phyloP scores from a whole-genome alignment of 768 basidiomycete species.

The Kondoa subrosea region DNA sequence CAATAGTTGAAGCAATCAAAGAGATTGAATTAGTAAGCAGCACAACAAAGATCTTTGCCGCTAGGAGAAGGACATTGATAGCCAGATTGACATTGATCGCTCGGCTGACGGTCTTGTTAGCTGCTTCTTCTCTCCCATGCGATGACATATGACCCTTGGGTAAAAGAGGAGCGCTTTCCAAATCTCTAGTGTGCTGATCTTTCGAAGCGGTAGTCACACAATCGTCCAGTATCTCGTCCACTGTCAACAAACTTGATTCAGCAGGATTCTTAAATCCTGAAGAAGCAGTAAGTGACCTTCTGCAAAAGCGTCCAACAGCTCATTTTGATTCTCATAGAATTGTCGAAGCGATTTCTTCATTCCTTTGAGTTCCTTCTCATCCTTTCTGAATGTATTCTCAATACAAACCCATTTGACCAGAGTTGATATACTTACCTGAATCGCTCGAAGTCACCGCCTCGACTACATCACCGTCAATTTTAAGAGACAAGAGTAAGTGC shows the following conservation, averaged over 20 bases:
- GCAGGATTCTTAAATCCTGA: not conserved
- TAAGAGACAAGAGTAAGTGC: not conserved
- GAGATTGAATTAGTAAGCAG: constrained; percentile 35
- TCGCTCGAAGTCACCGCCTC: constrained; percentile 5
- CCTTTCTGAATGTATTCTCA: constrained; percentile 20
- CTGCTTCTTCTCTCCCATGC: constrained; percentile 12
- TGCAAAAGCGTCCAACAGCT: constrained; percentile 16
- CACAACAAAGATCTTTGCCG: constrained; percentile 33
- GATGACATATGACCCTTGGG: not conserved
- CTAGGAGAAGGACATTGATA: constrained; percentile 33
- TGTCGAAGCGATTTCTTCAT: constrained; percentile 13
- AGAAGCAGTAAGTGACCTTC: constrained; percentile 14
- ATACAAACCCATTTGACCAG: too few species aligned
- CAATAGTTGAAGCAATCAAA: constrained; percentile 34
- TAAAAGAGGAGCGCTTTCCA: not conserved
- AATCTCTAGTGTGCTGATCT: not conserved
- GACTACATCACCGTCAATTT: not conserved
- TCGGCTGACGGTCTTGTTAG: constrained; percentile 9
- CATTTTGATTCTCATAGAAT: constrained; percentile 25
- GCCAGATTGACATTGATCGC: constrained; percentile 27
- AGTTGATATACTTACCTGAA: too few species aligned
- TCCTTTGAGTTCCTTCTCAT: constrained; percentile 16
- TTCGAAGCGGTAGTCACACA: not conserved
- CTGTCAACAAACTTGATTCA: not conserved
- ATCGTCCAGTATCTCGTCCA: constrained; percentile 23